A percentile compares a stretch with the other conserved stretches of the same genome.
These are phyloP conservation scores for Fusarium musae DNA, from an alignment of 2,329 filamentous ascomycete genomes.

Conservation along the genomic window DNA sequence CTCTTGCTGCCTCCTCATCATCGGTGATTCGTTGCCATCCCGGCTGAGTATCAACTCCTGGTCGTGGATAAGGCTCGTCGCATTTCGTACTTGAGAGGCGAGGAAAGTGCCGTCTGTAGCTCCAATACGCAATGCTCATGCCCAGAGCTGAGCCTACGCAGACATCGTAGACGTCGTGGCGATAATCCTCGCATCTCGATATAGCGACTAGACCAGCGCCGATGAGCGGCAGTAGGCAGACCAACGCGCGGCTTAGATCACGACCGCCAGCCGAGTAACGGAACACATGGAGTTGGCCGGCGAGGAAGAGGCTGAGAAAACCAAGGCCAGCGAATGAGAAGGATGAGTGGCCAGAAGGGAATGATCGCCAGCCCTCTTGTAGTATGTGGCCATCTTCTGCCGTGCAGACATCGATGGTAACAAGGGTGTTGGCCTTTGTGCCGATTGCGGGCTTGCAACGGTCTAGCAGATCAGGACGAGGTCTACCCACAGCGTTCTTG, in stretches of 20 bases:
- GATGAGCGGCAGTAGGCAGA: constrained; percentile 68
- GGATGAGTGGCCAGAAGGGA: constrained; percentile 82
- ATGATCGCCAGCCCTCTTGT: constrained; percentile 86
- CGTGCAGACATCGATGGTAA: constrained; percentile 78
- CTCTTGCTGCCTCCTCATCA: constrained; percentile 60
- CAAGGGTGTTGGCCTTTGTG: constrained; percentile 63
- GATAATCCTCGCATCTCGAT: constrained; percentile 75
- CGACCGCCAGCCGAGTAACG: constrained; percentile 56
- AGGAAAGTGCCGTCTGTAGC: constrained; percentile 73
- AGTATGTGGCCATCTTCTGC: constrained; percentile 74
- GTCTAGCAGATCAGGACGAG: constrained; percentile 71
- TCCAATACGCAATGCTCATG: constrained; percentile 70
- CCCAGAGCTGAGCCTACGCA: constrained; percentile 70
- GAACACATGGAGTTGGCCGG: constrained; percentile 72
- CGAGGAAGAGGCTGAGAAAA: constrained; percentile 76
- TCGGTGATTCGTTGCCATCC: constrained; percentile 61
- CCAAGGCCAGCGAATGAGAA: constrained; percentile 84
- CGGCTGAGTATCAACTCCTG: constrained; percentile 49
- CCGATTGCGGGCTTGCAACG: constrained; percentile 77
- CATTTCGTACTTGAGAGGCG: constrained; percentile 62
- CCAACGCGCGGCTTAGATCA: constrained; percentile 65
- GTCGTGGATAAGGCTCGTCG: constrained; percentile 66
- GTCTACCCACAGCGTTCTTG: constrained; percentile 87
- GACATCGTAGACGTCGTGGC: constrained; percentile 78
- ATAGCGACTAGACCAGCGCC: constrained; percentile 76